These are phyloP conservation scores for Parasarocladium wereldwijsianum DNA, from an alignment of 2,329 filamentous ascomycete species.

Conservation along the genomic window DNA sequence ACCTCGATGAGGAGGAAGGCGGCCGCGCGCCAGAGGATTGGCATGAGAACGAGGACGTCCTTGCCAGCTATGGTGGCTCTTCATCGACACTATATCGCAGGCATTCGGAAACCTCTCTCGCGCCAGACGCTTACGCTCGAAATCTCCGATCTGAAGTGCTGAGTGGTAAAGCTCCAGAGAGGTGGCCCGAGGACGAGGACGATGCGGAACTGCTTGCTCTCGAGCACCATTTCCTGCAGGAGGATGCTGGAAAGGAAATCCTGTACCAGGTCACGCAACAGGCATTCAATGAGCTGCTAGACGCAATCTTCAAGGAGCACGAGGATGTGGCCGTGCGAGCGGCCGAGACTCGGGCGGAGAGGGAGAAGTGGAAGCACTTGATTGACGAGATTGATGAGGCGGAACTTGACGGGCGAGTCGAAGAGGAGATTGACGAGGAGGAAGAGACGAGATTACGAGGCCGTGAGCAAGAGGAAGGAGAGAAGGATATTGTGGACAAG, in stretches of 20 bases:
- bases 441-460: not conserved
- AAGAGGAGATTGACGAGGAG: conserved; percentile 13
- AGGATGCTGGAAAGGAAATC: conserved; percentile 74
- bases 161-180: not conserved
- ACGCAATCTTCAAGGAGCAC: conserved; percentile 67
- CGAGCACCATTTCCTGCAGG: conserved; percentile 30
- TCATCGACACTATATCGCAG: not conserved
- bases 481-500: conserved; percentile 12
- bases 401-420: conserved; percentile 7
- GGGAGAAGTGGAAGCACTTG: conserved; percentile 38
- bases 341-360: conserved; percentile 44
- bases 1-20: conserved; percentile 76
- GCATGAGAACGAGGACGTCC: conserved; percentile 43
- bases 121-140: too few relatives aligned
- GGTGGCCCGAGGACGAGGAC: not conserved
- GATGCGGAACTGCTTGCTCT: conserved; percentile 2
- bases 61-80: conserved; percentile 18
- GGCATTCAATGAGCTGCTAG: conserved; percentile 79
- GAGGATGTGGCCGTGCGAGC: conserved; percentile 64
- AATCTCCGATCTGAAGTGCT: too few relatives aligned
- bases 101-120: too few relatives aligned
- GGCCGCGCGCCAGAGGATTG: conserved; percentile 49
- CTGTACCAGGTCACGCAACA: conserved; percentile 86
- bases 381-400: conserved; percentile 15
- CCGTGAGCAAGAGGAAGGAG: not conserved